A percentile compares a stretch with the other conserved stretches of the same genome.
phyloP scores from a whole-genome alignment of 2,329 filamentous ascomycete genomes.

The Arthrobotrys sphaeroides region DNA sequence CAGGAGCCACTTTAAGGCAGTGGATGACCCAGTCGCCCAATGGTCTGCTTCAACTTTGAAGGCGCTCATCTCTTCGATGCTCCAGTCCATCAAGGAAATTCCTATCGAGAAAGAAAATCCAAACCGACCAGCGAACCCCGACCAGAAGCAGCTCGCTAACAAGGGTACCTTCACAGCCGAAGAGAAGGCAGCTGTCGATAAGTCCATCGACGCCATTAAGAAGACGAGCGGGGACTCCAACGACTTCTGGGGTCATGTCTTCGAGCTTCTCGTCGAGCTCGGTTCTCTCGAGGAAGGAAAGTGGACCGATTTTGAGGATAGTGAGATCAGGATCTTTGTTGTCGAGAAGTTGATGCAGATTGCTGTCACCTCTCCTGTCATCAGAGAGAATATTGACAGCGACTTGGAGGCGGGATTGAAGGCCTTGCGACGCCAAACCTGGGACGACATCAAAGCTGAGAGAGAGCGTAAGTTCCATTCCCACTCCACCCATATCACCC shows the following conservation, averaged over 20 bases:
- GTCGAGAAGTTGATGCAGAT: conserved; percentile 51
- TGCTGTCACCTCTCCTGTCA: conserved; percentile 43
- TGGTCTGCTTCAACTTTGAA: conserved; percentile 43
- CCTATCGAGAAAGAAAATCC: conserved; percentile 36
- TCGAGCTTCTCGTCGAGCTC: conserved; percentile 49
- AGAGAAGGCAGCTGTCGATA: conserved; percentile 42
- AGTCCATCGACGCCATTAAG: conserved; percentile 48
- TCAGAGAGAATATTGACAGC: conserved; percentile 43
- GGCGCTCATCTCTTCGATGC: conserved; percentile 43
- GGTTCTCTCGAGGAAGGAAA: conserved; percentile 43
- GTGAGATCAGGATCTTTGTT: conserved; percentile 50
- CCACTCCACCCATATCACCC: neutral
- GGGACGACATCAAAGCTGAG: conserved; percentile 48
- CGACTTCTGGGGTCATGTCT: conserved; percentile 46
- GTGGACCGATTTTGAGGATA: conserved; percentile 45
- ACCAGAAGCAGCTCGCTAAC: conserved; percentile 40
- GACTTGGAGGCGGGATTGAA: conserved; percentile 46
- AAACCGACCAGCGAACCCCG: conserved; percentile 16
- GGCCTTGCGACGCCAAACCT: conserved; percentile 43
- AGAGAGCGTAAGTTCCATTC: conserved; percentile 32
- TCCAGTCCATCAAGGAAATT: conserved; percentile 42
- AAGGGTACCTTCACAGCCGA: conserved; percentile 46
- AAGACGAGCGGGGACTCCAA: conserved; percentile 37
- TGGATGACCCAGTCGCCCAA: conserved; percentile 40
- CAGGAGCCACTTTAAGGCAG: conserved; percentile 41